These are phyloP conservation scores for Emergomyces pasteurianus DNA, from an alignment of 2,329 filamentous ascomycete species.

Conservation along the genomic window DNA sequence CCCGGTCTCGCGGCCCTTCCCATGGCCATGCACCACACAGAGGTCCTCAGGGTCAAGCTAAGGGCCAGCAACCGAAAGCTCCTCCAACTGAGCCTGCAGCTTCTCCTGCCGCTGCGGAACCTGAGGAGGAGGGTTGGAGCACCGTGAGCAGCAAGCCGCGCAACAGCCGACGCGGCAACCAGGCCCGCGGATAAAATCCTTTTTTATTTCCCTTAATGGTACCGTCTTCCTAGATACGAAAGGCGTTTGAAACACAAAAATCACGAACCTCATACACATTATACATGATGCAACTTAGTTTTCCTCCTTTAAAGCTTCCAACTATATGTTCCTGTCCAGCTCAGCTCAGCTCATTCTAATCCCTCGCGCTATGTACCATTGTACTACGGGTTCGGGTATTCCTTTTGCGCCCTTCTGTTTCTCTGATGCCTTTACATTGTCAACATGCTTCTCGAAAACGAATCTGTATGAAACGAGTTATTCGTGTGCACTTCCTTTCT, in stretches of 20 bases:
- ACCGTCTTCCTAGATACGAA: background rate
- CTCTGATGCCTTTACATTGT: background rate
- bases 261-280: background rate
- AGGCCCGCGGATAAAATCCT: background rate
- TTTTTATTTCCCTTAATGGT: background rate
- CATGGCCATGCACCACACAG: slow-evolving; percentile 4
- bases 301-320: background rate
- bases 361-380: background rate
- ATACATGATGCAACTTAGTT: background rate
- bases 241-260: background rate
- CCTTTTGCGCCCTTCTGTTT: background rate
- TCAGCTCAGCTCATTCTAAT: background rate
- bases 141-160: slow-evolving; percentile 34
- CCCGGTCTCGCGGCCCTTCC: slow-evolving; percentile 3
- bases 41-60: slow-evolving; percentile 3
- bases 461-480: slow-evolving; percentile 1
- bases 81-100: slow-evolving; percentile 14
- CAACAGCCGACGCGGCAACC: slow-evolving; percentile 33
- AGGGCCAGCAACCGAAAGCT: slow-evolving; percentile 3
- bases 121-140: slow-evolving; percentile 38
- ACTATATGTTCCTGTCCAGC: background rate
- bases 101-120: slow-evolving; percentile 17
- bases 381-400: background rate
- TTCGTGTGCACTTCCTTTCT: background rate
- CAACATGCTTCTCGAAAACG: background rate